Evolutionary conservation across 176 grass and related monocot species (phyloP).

Genomic region (Musa acuminata): DNA sequence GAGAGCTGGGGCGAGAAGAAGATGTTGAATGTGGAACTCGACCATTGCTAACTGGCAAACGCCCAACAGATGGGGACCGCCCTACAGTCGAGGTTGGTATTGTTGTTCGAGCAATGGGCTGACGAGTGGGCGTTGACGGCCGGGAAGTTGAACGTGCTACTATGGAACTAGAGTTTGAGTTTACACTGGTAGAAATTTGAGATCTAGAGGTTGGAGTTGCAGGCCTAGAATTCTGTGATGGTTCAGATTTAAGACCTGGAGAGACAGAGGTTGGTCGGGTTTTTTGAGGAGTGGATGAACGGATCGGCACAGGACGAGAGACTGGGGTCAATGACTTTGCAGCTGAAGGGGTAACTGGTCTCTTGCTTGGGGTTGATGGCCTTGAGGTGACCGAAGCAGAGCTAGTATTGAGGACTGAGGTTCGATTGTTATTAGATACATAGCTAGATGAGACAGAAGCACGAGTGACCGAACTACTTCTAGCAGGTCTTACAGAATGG

Average conservation of each 20-base stretch:
- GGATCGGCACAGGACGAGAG: conserved; percentile 37
- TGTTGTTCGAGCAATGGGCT: conserved; percentile 27
- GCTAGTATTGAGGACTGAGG: conserved; percentile 54
- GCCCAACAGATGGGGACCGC: conserved; percentile 58
- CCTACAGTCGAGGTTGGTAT: conserved; percentile 31
- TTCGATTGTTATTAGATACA: conserved; percentile 36
- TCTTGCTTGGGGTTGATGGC: conserved; percentile 61
- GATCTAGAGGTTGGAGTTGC: conserved; percentile 55
- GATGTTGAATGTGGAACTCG: background rate
- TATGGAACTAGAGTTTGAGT: conserved; percentile 39
- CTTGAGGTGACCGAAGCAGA: conserved; percentile 53
- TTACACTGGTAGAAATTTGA: conserved; percentile 30
- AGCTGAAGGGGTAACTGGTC: conserved; percentile 30
- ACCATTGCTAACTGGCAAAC: conserved; percentile 33
- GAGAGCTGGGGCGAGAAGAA: conserved; percentile 44
- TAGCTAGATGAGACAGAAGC: conserved; percentile 36
- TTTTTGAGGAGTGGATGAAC: conserved; percentile 64
- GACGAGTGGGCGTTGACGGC: conserved; percentile 61
- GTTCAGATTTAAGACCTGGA: conserved; percentile 25
- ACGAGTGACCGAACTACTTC: conserved; percentile 66
- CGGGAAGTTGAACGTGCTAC: conserved; percentile 38
- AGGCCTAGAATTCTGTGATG: conserved; percentile 55
- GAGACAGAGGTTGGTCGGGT: conserved; percentile 24
- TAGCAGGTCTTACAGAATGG: conserved; percentile 42
- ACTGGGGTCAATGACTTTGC: conserved; percentile 42